Conservation (phyloP, 2,329 filamentous ascomycete species). For the Chaetomiaceae sp. region DNA sequence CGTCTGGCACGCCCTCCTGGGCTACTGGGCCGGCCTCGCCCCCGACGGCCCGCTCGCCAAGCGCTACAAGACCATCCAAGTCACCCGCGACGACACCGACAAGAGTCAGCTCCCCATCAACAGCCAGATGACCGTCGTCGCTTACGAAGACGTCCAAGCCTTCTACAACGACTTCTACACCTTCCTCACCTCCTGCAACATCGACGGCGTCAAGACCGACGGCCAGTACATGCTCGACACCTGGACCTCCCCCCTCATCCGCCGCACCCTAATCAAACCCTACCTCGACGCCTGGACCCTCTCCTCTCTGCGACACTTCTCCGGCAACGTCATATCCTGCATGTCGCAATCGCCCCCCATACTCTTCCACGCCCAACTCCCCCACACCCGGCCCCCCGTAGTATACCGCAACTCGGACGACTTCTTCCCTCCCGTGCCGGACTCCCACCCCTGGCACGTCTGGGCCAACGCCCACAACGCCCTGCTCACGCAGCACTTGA, state of each 20-base stretch:
- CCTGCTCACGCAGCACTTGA: slow-evolving; percentile 77
- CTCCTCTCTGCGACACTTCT: slow-evolving; percentile 72
- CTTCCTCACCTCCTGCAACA: slow-evolving; percentile 68
- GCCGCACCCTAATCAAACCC: slow-evolving; percentile 65
- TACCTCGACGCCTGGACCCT: slow-evolving; percentile 88
- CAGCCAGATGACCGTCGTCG: slow-evolving; percentile 68
- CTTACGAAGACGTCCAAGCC: slow-evolving; percentile 64
- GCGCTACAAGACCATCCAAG: slow-evolving; percentile 69
- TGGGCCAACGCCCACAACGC: slow-evolving; percentile 91
- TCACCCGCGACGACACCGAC: slow-evolving; percentile 46
- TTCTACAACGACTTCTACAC: slow-evolving; percentile 91
- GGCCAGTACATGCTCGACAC: slow-evolving; percentile 86
- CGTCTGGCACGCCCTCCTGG: slow-evolving; percentile 86
- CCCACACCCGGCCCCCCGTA: slow-evolving; percentile 67
- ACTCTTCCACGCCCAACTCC: slow-evolving; percentile 78
- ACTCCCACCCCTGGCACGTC: slow-evolving; percentile 89
- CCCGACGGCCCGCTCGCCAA: slow-evolving; percentile 68
- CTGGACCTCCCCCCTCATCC: slow-evolving; percentile 61
- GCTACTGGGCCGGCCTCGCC: slow-evolving; percentile 89
- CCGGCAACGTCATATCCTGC: slow-evolving; percentile 77
- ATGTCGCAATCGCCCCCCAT: slow-evolving; percentile 90
- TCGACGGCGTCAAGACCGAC: slow-evolving; percentile 90
- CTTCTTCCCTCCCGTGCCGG: slow-evolving; percentile 79
- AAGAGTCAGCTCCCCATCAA: slow-evolving; percentile 48
- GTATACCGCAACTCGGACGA: slow-evolving; percentile 84